phyloP scores from a whole-genome alignment of 75 land plant genomes.

The Chamaecyparis obtusa region DNA sequence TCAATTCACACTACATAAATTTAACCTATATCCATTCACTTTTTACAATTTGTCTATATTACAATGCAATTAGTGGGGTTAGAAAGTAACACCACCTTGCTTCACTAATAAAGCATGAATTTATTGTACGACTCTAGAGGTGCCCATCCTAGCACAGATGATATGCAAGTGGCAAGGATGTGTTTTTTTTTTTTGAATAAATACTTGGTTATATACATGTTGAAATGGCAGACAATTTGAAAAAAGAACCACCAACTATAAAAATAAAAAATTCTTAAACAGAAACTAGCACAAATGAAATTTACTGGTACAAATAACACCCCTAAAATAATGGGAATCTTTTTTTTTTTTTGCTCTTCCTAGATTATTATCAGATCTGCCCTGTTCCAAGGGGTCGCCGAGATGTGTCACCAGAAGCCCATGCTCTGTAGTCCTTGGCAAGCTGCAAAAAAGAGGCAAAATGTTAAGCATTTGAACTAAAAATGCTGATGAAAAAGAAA shows the following conservation, averaged over 20 bases:
- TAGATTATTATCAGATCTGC: slow-evolving; percentile 41
- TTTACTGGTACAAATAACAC: neutral
- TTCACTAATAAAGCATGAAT: neutral
- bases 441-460: slow-evolving; percentile 46
- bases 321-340: neutral
- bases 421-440: slow-evolving; percentile 84
- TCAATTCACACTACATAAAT: neutral
- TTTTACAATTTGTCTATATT: neutral
- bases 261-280: neutral
- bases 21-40: neutral
- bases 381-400: slow-evolving; percentile 90
- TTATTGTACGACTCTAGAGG: neutral
- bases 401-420: slow-evolving; percentile 89
- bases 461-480: neutral
- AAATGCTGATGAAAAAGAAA: neutral
- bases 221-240: neutral
- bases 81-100: neutral
- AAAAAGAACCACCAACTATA: neutral
- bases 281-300: neutral
- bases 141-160: neutral
- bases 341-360: neutral
- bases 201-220: neutral
- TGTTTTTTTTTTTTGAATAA: neutral
- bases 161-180: neutral
- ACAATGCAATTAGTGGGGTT: neutral